Evolutionary conservation across 495 filamentous ascomycete species (phyloP).

Genomic region (Annulohypoxylon maeteangense): DNA sequence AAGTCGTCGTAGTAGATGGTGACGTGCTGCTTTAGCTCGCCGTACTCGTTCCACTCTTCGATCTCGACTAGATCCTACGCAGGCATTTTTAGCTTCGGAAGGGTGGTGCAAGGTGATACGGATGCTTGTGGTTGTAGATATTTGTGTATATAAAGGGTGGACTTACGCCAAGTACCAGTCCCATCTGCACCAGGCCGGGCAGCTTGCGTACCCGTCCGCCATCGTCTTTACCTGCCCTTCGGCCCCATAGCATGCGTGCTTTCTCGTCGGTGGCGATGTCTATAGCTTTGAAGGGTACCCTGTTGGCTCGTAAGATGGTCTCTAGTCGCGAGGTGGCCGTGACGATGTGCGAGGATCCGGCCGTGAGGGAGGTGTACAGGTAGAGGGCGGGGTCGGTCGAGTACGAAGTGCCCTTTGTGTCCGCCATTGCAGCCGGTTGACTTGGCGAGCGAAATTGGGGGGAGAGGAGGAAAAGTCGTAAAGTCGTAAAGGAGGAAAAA

Average conservation of each 20-base stretch:
- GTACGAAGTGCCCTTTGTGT: slow-evolving; percentile 62
- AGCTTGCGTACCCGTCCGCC: slow-evolving; percentile 77
- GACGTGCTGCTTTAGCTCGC: slow-evolving; percentile 88
- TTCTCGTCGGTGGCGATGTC: slow-evolving; percentile 93
- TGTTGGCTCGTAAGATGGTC: slow-evolving; percentile 95
- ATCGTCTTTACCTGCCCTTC: slow-evolving; percentile 72
- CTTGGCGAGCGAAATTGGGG: background rate
- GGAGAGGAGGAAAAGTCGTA: background rate
- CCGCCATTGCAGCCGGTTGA: slow-evolving; percentile 53
- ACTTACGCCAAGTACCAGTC: slow-evolving; percentile 86
- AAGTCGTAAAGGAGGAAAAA: background rate
- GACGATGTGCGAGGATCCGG: slow-evolving; percentile 94
- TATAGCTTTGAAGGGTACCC: slow-evolving; percentile 88
- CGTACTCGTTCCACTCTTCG: slow-evolving; percentile 99
- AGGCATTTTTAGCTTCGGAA: background rate
- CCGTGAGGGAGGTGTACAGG: slow-evolving; percentile 94
- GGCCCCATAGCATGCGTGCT: slow-evolving; percentile 89
- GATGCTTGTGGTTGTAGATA: background rate
- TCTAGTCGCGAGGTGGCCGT: slow-evolving; percentile 95
- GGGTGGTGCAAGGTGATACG: background rate
- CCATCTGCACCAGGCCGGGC: slow-evolving; percentile 88
- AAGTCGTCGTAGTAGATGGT: slow-evolving; percentile 66
- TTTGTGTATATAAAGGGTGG: background rate
- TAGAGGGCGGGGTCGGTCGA: slow-evolving; percentile 84
- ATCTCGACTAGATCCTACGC: slow-evolving; percentile 87